Percentiles rank a stretch among this genome's conserved stretches.
Evolutionary conservation across 495 filamentous ascomycete genomes (phyloP).

Genomic region (Neurospora sp.): DNA sequence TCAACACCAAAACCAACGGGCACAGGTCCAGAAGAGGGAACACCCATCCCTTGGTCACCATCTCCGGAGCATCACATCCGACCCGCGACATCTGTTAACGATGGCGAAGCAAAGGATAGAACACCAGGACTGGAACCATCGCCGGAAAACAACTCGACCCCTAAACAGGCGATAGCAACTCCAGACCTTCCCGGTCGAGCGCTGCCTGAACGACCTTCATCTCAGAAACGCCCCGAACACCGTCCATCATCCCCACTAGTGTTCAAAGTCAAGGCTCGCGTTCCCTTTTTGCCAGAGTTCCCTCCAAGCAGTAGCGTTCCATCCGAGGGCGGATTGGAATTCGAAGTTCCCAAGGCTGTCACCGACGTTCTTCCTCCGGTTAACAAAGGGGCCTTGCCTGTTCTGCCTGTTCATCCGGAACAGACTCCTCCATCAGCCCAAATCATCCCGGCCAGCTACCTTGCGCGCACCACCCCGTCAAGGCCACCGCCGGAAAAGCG

Average conservation of each 20-base stretch:
- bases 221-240: background rate
- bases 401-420: background rate
- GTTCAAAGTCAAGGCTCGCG: background rate
- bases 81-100: background rate
- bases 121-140: background rate
- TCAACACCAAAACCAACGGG: background rate
- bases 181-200: background rate
- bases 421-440: constrained; percentile 34
- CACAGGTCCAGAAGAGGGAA: background rate
- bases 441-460: constrained; percentile 26
- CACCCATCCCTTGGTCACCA: constrained; percentile 9
- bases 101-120: background rate
- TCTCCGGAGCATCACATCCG: constrained; percentile 5
- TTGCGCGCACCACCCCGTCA: background rate
- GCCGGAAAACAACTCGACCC: background rate
- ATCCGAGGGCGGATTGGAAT: constrained; percentile 45
- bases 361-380: constrained; percentile 18
- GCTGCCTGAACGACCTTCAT: background rate
- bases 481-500: constrained; percentile 3
- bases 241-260: background rate
- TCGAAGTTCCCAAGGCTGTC: constrained; percentile 41
- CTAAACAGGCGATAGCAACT: background rate
- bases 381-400: constrained; percentile 9
- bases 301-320: constrained; percentile 23
- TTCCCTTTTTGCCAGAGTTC: constrained; percentile 6